Percentiles rank a stretch among this genome's conserved stretches.
Evolutionary conservation across 2,329 filamentous ascomycete genomes (phyloP).

Genomic region (Nigrospora sphaerica): DNA sequence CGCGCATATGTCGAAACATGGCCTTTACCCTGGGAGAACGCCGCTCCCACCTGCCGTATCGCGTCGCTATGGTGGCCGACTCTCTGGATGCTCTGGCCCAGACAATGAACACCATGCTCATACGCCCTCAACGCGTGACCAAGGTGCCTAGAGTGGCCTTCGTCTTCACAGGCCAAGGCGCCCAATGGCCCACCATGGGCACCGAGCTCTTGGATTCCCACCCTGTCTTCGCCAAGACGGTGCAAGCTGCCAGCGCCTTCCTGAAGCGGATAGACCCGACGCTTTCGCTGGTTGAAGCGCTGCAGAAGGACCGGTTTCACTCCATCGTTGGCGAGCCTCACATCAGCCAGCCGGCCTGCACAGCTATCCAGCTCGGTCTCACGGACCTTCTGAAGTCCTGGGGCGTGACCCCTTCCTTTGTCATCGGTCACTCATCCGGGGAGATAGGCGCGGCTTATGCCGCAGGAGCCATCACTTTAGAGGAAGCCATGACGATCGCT

Average conservation of each 20-base stretch:
- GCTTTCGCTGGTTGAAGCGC: conserved; percentile 4
- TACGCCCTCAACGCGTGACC: conserved; percentile 10
- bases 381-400: conserved; percentile 25
- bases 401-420: conserved; percentile 17
- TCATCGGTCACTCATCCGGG: conserved; percentile 29
- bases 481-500: conserved; percentile 9
- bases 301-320: conserved; percentile 9
- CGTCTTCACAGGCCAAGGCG: conserved; percentile 31
- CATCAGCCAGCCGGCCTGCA: conserved; percentile 31
- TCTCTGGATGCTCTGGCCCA: conserved; percentile 12
- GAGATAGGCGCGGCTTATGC: conserved; percentile 30
- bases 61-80: conserved; percentile 10
- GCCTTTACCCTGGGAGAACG: conserved; percentile 22
- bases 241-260: conserved; percentile 6
- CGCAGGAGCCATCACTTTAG: conserved; percentile 4
- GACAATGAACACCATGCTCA: conserved; percentile 12
- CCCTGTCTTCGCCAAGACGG: conserved; percentile 8
- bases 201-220: conserved; percentile 15
- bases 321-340: conserved; percentile 14
- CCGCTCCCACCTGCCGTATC: conserved; percentile 17
- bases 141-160: neutral
- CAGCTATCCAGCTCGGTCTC: conserved; percentile 34
- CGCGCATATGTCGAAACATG: conserved; percentile 17
- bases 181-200: conserved; percentile 28
- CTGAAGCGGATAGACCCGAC: conserved; percentile 8